phyloP scores from a whole-genome alignment of 441 rosid species.

The Raphanus hybrid region DNA sequence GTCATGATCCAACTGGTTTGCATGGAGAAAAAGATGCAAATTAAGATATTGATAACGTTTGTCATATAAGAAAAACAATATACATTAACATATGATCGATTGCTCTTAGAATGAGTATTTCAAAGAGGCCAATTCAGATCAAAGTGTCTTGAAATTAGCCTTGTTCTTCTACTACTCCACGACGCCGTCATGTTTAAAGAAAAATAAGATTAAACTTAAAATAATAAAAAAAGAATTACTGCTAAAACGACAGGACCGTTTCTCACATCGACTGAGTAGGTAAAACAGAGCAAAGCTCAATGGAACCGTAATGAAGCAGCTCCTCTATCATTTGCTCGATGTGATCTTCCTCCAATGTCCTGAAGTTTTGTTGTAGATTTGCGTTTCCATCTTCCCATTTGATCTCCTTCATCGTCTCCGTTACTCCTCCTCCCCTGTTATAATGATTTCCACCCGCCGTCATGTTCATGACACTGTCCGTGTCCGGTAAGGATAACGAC shows the following conservation, averaged over 20 bases:
- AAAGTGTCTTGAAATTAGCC: slow-evolving; percentile 38
- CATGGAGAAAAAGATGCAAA: neutral
- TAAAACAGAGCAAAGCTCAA: slow-evolving; percentile 71
- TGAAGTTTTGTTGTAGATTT: slow-evolving; percentile 47
- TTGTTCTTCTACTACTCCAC: slow-evolving; percentile 23
- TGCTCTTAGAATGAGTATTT: slow-evolving; percentile 36
- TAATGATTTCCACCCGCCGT: slow-evolving; percentile 27
- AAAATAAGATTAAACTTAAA: neutral
- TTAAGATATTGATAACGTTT: slow-evolving; percentile 17
- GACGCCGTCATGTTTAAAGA: slow-evolving; percentile 9
- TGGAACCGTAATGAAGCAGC: slow-evolving; percentile 74
- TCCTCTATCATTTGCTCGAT: slow-evolving; percentile 99
- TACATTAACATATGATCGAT: slow-evolving; percentile 44
- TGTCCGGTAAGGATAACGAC: slow-evolving; percentile 14
- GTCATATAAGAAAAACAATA: slow-evolving; percentile 28
- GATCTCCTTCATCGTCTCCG: slow-evolving; percentile 44
- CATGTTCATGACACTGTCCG: slow-evolving; percentile 26
- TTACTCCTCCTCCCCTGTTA: slow-evolving; percentile 39
- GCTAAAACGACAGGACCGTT: slow-evolving; percentile 32
- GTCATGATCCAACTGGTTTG: slow-evolving; percentile 3
- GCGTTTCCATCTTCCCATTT: slow-evolving; percentile 44
- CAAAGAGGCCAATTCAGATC: slow-evolving; percentile 41
- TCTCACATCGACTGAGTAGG: slow-evolving; percentile 50
- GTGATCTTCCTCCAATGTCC: slow-evolving; percentile 85
- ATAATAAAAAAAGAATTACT: slow-evolving; percentile 13